A percentile compares a stretch with the other conserved stretches of the same genome.
phyloP scores from a whole-genome alignment of 192 early-diverging fungal genomes.

The Pecoramyces ruminantium region DNA sequence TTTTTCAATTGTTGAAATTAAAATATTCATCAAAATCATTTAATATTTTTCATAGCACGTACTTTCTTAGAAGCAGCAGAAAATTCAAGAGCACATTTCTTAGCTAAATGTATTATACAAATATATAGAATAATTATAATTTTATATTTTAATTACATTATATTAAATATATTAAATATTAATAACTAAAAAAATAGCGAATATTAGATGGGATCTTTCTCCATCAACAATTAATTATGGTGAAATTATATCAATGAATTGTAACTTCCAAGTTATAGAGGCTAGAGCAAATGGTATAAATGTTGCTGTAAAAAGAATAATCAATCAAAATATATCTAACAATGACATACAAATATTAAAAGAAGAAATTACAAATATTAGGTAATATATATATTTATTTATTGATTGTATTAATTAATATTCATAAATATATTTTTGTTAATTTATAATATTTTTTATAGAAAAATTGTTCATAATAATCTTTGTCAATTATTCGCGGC shows the following conservation, averaged over 20 bases:
- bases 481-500: constrained; percentile 12
- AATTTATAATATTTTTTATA: too few species aligned
- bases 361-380: neutral
- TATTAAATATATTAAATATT: too few species aligned
- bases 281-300: constrained; percentile 13
- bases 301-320: constrained; percentile 13
- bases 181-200: constrained; percentile 7
- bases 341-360: neutral
- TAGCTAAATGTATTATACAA: constrained; percentile 13
- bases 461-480: constrained; percentile 17
- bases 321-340: constrained; percentile 2
- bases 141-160: neutral
- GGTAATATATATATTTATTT: neutral
- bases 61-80: neutral
- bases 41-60: neutral
- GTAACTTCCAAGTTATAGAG: constrained; percentile 3
- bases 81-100: constrained; percentile 7
- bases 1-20: too few species aligned
- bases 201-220: constrained; percentile 11
- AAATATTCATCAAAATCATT: too few species aligned
- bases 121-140: neutral
- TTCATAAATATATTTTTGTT: too few species aligned
- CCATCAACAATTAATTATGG: neutral
- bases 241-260: neutral
- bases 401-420: too few species aligned